Evolutionary conservation across 139 green algal species (phyloP).

Genomic region (Closterium sp.): DNA sequence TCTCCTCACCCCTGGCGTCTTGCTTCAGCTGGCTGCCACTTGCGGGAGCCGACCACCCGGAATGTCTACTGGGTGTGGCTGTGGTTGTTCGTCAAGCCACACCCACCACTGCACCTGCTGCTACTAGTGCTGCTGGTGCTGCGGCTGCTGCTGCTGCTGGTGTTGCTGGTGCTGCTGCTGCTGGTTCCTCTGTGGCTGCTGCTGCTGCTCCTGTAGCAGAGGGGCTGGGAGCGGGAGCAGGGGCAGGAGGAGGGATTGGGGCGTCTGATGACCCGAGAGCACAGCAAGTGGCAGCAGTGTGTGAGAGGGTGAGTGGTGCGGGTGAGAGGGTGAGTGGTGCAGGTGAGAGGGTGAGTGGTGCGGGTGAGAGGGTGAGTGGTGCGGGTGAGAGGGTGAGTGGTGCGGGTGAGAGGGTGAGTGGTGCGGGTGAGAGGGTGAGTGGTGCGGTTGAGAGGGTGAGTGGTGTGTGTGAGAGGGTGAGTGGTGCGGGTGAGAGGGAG

Average conservation of each 20-base stretch:
- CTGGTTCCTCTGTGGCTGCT: not conserved
- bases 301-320: not conserved
- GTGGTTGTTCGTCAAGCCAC: not conserved
- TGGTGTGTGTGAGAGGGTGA: too few species aligned
- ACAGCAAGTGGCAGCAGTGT: not conserved
- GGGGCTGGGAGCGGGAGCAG: not conserved
- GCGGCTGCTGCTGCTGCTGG: not conserved
- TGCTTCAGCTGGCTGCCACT: not conserved
- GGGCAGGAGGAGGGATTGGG: not conserved
- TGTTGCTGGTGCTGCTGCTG: not conserved
- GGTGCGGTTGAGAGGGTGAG: too few species aligned
- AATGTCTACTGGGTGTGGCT: not conserved
- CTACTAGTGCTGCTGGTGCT: not conserved
- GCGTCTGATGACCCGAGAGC: not conserved
- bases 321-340: not conserved
- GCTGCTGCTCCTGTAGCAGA: not conserved
- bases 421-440: too few species aligned
- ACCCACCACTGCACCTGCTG: too few species aligned
- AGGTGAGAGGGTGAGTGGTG: not conserved
- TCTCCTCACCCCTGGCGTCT: not conserved
- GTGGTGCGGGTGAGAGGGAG: too few species aligned
- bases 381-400: too few species aligned
- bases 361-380: not conserved
- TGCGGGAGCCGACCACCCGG: not conserved
- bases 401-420: not conserved